Base-by-base conservation (phyloP, 495 filamentous ascomycete species). In the Talaromyces thailandensis region DNA sequence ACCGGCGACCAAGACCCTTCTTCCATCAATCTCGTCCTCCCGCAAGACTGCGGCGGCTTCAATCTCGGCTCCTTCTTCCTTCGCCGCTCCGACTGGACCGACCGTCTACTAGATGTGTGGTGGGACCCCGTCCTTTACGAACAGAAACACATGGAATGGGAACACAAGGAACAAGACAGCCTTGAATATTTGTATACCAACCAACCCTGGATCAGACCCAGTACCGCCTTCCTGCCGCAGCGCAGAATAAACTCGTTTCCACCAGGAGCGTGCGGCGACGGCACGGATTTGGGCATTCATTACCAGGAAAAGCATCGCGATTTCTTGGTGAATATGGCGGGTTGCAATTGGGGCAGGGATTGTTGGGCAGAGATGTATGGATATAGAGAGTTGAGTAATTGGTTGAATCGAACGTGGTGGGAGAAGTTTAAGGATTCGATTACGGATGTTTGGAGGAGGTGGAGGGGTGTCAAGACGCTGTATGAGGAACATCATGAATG, bases 121-220 rank as follows among this genome's bases (percentile, higher is more conserved):
- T 99, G 95, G 95, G 94, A 99, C 68, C 94, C 94, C 0, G 92
- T 97, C 40, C 86, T 89, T 61, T 99, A 99, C 74, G 94, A 99
- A 75, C 95, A 98, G 76, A 93, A 91, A 73, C 94, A 99, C 69
- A 98, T 97, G 93, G 83, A 96, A 63, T 99, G 94, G 94, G 92
- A 94, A 68, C 95, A 98, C 77, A 98, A 97, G 69, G 94, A 99
- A 69, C 94, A 99, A 71, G 91, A 97, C 71, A 89, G 94, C 14
- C 73, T 99, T 48, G 92, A 98, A 72, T 90, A 95, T 72, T 81
- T 99, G 50, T 99, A 98, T 73, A 84, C 79, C 32, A 87, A 86
- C 65, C 94, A 98, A 68, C 90, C 94, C 1, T 98, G 94, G 95
- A 86, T 98, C 63, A 86, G 94, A 62, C 86, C 87, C 45, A 87